Percentiles rank a stretch among this genome's conserved stretches.
phyloP scores from a whole-genome alignment of 192 early-diverging fungal genomes.

The Coemansia sp. region DNA sequence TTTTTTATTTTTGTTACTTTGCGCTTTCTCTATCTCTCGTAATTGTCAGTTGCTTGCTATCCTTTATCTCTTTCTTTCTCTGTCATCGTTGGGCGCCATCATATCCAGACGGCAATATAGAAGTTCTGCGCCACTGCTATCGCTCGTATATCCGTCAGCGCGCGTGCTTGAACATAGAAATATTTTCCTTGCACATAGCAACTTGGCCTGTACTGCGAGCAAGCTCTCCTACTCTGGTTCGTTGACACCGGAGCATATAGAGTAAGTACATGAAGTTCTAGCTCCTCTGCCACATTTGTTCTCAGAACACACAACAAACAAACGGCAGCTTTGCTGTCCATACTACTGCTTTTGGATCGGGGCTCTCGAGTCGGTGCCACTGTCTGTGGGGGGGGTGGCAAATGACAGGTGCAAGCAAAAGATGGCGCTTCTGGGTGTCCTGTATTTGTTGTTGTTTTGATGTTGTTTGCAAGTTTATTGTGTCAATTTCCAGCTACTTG shows the following conservation, averaged over 20 bases:
- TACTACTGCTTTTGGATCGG: slow-evolving; percentile 6
- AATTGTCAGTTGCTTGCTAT: not conserved
- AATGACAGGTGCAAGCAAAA: slow-evolving; percentile 4
- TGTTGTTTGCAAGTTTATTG: not conserved
- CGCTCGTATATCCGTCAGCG: not conserved
- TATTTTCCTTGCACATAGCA: not conserved
- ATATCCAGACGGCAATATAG: not conserved
- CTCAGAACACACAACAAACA: slow-evolving; percentile 5
- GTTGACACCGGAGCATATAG: not conserved
- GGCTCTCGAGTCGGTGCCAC: slow-evolving; percentile 3
- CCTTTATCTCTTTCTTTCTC: not conserved
- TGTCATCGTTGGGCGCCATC: not conserved
- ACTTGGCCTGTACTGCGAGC: not conserved
- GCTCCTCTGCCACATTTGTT: not conserved
- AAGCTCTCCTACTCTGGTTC: not conserved
- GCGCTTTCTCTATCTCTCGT: not conserved
- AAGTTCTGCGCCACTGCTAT: not conserved
- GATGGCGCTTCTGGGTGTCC: not conserved
- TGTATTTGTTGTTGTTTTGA: not conserved
- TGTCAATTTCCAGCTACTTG: slow-evolving; percentile 4
- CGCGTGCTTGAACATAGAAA: not conserved
- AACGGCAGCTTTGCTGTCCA: not conserved
- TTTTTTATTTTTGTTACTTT: not conserved
- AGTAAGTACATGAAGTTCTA: not conserved
- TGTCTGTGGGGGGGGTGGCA: not conserved